A percentile compares a stretch with the other conserved stretches of the same genome.
phyloP scores from a whole-genome alignment of 139 green algal species.

The Chlorella sorokiniana region DNA sequence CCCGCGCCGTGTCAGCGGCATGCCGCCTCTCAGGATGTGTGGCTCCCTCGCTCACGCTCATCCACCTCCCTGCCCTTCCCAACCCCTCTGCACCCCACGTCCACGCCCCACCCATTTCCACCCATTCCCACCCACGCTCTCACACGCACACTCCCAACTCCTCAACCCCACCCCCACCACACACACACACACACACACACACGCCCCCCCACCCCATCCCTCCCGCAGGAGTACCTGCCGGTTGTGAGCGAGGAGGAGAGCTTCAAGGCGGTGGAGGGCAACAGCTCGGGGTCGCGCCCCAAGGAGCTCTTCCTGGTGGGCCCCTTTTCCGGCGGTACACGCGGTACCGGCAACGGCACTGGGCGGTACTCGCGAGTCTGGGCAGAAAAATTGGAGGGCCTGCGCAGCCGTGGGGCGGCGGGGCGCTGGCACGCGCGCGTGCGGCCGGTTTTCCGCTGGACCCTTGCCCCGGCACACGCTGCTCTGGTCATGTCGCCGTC shows the following conservation, averaged over 20 bases:
- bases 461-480: no score
- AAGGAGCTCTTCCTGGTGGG: slow-evolving; percentile 84
- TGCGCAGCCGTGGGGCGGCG: no score
- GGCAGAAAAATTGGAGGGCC: no score
- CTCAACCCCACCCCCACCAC: neutral
- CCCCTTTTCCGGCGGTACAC: neutral
- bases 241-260: slow-evolving; percentile 59
- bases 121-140: no score
- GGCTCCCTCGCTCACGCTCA: no score
- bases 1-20: no score
- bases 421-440: no score
- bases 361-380: neutral
- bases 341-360: neutral
- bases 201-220: neutral
- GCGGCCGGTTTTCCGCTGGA: no score
- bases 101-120: no score
- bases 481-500: neutral
- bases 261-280: slow-evolving; percentile 71
- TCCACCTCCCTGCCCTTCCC: no score
- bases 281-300: slow-evolving; percentile 68
- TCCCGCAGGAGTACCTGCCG: slow-evolving; percentile 64
- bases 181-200: neutral
- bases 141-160: neutral
- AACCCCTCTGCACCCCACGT: no score
- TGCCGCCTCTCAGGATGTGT: no score